These are phyloP conservation scores for Karstenula rhodostoma DNA, from an alignment of 2,329 filamentous ascomycete species.

Conservation along the genomic window DNA sequence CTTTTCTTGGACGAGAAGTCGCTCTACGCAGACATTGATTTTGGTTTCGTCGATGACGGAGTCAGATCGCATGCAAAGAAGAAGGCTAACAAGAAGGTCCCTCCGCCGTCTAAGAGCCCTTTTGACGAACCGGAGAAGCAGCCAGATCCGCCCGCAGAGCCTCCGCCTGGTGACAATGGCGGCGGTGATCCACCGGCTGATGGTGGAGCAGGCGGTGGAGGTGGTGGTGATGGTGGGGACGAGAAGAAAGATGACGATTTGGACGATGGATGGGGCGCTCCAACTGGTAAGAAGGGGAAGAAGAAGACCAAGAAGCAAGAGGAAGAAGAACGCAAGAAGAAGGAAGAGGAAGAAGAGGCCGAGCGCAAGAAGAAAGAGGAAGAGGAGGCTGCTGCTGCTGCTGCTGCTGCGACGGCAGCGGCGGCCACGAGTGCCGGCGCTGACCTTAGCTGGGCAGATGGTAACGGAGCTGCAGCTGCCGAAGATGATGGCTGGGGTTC, in stretches of 20 bases:
- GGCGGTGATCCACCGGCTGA: conserved; percentile 48
- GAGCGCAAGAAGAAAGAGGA: conserved; percentile 48
- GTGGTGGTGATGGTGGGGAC: conserved; percentile 44
- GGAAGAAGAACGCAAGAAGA: conserved; percentile 50
- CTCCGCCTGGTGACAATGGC: conserved; percentile 41
- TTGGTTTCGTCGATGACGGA: conserved; percentile 63
- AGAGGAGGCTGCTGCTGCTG: conserved; percentile 36
- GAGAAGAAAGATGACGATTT: conserved; percentile 43
- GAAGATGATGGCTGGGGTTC: conserved; percentile 45
- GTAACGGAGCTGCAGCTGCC: conserved; percentile 20
- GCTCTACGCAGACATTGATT: conserved; percentile 61
- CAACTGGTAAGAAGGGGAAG: conserved; percentile 45
- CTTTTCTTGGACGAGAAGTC: conserved; percentile 44
- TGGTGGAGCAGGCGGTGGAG: conserved; percentile 43
- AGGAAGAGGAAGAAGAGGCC: conserved; percentile 52
- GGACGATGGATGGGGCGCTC: conserved; percentile 31
- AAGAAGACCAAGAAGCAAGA: conserved; percentile 53
- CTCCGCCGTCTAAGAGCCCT: conserved; percentile 53
- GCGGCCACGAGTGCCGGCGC: conserved; percentile 31
- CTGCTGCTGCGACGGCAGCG: conserved; percentile 35
- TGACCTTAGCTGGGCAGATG: conserved; percentile 42
- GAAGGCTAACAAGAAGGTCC: conserved; percentile 52
- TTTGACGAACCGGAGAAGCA: conserved; percentile 55
- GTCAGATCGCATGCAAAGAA: conserved; percentile 63
- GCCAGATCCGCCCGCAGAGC: conserved; percentile 42